phyloP scores from a whole-genome alignment of 1,139 yeast genomes.

The Yamadazyma buinensis region DNA sequence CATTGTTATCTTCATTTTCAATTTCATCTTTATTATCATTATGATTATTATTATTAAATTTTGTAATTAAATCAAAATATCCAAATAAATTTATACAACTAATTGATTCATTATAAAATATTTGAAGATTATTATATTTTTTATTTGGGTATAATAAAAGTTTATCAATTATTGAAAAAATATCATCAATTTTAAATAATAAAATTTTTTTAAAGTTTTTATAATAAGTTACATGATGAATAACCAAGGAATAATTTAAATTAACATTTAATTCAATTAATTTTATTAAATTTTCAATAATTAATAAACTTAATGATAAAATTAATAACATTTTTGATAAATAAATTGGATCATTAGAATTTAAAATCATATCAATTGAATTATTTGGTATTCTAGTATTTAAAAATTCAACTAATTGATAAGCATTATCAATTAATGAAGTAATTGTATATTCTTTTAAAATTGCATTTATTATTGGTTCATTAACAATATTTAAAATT shows the following conservation, averaged over 20 bases:
- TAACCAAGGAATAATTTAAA: conserved; percentile 13
- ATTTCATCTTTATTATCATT: conserved; percentile 7
- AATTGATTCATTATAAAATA: conserved; percentile 34
- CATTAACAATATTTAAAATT: conserved; percentile 19
- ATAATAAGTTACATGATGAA: conserved; percentile 9
- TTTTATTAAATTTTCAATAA: conserved; percentile 31
- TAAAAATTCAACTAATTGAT: conserved; percentile 24
- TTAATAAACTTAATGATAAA: conserved; percentile 26
- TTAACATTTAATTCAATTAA: conserved; percentile 23
- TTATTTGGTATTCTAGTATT: conserved; percentile 17
- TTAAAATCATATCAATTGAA: conserved; percentile 17
- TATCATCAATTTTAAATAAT: conserved; percentile 22
- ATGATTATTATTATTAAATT: conserved; percentile 6
- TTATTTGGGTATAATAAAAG: conserved; percentile 11
- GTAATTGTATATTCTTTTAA: conserved; percentile 29
- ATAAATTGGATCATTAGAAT: conserved; percentile 30
- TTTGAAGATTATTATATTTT: conserved; percentile 22
- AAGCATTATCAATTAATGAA: conserved; percentile 22
- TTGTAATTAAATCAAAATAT: conserved; percentile 24
- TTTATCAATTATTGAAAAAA: conserved; percentile 25
- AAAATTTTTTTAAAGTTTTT: conserved; percentile 17
- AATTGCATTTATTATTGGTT: conserved; percentile 21
- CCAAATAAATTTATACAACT: conserved; percentile 31
- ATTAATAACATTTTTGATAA: conserved; percentile 28
- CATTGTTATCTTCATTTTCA: conserved; percentile 15